phyloP scores from a whole-genome alignment of 495 filamentous ascomycete species.

The Peziza echinospora region DNA sequence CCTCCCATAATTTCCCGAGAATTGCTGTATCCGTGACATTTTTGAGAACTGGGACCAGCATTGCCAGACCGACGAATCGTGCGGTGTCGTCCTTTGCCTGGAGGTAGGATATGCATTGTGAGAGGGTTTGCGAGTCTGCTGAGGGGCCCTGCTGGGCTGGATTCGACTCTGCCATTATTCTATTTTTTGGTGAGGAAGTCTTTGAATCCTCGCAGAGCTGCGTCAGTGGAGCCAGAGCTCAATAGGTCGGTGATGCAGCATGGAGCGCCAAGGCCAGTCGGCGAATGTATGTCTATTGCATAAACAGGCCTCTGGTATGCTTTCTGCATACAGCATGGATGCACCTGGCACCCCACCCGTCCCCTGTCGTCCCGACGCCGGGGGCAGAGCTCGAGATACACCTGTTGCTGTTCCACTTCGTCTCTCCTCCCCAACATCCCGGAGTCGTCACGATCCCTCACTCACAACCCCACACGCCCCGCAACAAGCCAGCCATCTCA shows the following conservation, averaged over 20 bases:
- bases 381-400: too few species aligned
- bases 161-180: neutral
- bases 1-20: conserved; percentile 28
- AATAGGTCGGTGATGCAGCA: neutral
- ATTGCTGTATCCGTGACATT: conserved; percentile 26
- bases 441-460: too few species aligned
- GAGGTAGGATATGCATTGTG: conserved; percentile 22
- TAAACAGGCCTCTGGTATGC: too few species aligned
- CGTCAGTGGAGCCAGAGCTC: neutral
- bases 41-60: conserved; percentile 38
- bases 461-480: too few species aligned
- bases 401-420: too few species aligned
- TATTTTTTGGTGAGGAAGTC: neutral
- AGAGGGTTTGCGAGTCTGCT: conserved; percentile 8
- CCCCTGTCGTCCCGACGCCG: too few species aligned
- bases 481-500: too few species aligned
- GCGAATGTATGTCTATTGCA: too few species aligned
- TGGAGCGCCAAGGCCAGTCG: too few species aligned
- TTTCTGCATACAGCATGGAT: too few species aligned
- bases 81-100: conserved; percentile 38
- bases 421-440: too few species aligned
- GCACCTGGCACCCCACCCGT: too few species aligned
- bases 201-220: neutral
- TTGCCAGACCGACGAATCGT: conserved; percentile 42
- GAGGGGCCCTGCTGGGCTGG: neutral